These are phyloP conservation scores for Apophysomyces trapeziformis DNA, from an alignment of 371 early-diverging fungal genomes.

Conservation along the genomic window DNA sequence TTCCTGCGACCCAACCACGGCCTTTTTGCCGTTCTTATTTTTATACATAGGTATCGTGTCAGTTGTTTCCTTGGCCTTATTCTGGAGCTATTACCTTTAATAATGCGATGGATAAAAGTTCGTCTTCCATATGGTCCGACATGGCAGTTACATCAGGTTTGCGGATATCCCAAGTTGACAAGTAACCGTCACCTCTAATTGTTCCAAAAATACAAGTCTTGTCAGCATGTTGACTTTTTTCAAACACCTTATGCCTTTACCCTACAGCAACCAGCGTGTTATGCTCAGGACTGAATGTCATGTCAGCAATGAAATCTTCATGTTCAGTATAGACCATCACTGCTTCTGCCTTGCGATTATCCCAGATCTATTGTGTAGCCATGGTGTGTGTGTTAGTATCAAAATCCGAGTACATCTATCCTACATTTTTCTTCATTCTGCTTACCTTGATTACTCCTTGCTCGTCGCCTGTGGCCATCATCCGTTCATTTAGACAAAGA, in stretches of 20 bases:
- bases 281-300: constrained; percentile 67
- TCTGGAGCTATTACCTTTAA: constrained; percentile 55
- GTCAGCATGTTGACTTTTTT: neutral
- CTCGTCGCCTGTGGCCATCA: constrained; percentile 92
- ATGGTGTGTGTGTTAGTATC: too few species aligned
- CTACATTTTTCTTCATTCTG: neutral
- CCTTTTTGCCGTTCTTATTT: constrained; percentile 77
- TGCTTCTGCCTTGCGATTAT: constrained; percentile 71
- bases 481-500: constrained; percentile 64
- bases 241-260: constrained; percentile 26
- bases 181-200: constrained; percentile 85
- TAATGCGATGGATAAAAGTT: constrained; percentile 79
- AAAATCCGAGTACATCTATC: neutral
- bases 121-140: constrained; percentile 93
- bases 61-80: neutral
- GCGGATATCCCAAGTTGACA: constrained; percentile 89
- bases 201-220: neutral
- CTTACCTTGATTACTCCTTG: constrained; percentile 81
- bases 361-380: constrained; percentile 70
- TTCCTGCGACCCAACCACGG: constrained; percentile 87
- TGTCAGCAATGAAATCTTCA: constrained; percentile 87
- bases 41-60: constrained; percentile 20
- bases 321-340: constrained; percentile 78
- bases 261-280: constrained; percentile 75
- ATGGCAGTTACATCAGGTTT: constrained; percentile 77